Evolutionary conservation across 2,329 filamentous ascomycete species (phyloP), one percentile per base, ranked within the genome.

Genomic region (Curvularia sp.): DNA sequence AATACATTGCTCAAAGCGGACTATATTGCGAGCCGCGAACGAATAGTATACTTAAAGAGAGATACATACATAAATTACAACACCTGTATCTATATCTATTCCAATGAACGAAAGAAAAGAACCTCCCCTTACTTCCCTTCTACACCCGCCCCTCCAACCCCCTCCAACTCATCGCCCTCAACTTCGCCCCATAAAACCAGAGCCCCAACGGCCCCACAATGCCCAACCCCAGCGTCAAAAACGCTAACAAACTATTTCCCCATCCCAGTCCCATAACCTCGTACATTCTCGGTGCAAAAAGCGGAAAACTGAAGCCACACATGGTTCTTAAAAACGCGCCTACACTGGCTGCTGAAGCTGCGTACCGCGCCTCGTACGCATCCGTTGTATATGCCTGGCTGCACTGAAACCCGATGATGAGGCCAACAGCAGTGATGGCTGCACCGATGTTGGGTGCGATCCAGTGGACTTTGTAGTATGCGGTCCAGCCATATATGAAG

Each of bases 341-440:
- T 1, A 87, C 87, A 0, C 88, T 87, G 0, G 89, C 81, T 0
- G 86, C 88, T 2, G 67, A 71, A 7, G 72, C 69, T 9, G 69
- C 69, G 38, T 72, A 71, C 28, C 78, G 71, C 9, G 65, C 83
- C 84, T 10, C 87, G 64, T 84, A 89, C 5, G 83, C 81, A 56
- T 90, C 88, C 35, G 89, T 84, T 1, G 89, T 81, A 63, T 91
- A 91, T 13, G 85, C 85, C 55, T 85, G 82, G 43, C 85, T 82
- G 31, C 84, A 84, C 70, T 85, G 84, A 61, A 87, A 89, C 0
- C 83, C 73, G 0, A 81, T 78, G 78, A 87, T 84, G 13, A 73
- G 60, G 13, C 78, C 79, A 6, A 77, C 59, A 0, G 83, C 83
- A 3, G 85, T 76, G 1, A 86, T 66, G 1, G 72, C 68, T 0